Evolutionary conservation across 768 basidiomycete genomes (phyloP).

Genomic region (Galerina sulciceps): DNA sequence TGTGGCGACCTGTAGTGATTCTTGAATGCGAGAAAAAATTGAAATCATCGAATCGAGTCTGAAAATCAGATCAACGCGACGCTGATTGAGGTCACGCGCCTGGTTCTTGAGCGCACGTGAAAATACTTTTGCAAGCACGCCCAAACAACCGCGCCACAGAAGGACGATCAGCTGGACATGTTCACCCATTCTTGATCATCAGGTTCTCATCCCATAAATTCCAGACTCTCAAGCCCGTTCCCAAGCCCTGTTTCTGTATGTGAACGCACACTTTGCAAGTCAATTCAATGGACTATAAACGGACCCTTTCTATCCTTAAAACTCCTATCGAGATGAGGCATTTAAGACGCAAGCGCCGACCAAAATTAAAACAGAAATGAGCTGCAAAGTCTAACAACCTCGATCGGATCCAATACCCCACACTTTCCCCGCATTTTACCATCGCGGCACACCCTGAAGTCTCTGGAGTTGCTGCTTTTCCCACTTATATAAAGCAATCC

Average conservation of each 20-base stretch:
- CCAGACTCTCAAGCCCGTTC: not conserved
- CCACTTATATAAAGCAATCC: constrained; percentile 34
- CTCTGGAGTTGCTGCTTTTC: constrained; percentile 19
- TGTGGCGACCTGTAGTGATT: no score
- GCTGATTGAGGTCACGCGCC: not conserved
- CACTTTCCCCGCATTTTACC: constrained; percentile 23
- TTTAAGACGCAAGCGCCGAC: constrained; percentile 2
- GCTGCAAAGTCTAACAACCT: constrained; percentile 5
- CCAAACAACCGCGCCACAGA: not conserved
- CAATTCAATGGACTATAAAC: not conserved
- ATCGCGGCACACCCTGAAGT: constrained; percentile 18
- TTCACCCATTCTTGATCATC: constrained; percentile 3
- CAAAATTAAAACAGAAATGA: no score
- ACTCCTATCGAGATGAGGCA: not conserved
- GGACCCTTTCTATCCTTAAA: not conserved
- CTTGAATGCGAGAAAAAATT: no score
- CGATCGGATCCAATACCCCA: constrained; percentile 25
- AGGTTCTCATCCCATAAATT: not conserved
- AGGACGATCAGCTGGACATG: not conserved
- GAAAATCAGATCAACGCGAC: no score
- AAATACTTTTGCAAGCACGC: not conserved
- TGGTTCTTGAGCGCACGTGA: not conserved
- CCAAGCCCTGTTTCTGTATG: not conserved
- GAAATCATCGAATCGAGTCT: no score
- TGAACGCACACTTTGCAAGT: not conserved